phyloP scores from a whole-genome alignment of 768 basidiomycete species.

The Lanmaoa pseudosensibilis region DNA sequence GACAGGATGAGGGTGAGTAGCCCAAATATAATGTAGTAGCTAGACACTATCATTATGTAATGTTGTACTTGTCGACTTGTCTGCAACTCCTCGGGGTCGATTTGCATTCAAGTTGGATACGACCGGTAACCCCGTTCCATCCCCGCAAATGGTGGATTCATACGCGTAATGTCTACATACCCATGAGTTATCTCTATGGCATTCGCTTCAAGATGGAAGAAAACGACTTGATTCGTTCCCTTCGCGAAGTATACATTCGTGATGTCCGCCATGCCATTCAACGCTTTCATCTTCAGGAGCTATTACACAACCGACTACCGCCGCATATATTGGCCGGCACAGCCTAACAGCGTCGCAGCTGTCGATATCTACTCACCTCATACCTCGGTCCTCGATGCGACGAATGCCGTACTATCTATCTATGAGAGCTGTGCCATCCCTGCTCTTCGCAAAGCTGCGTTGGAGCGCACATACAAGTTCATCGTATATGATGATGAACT shows the following conservation, averaged over 20 bases:
- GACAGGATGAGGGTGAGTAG: too few relatives aligned
- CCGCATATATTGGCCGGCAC: slow-evolving; percentile 83
- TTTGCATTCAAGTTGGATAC: too few relatives aligned
- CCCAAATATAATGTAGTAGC: too few relatives aligned
- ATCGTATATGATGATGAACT: slow-evolving; percentile 89
- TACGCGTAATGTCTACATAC: slow-evolving; percentile 84
- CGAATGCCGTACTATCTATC: slow-evolving; percentile 60
- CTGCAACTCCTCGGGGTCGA: too few relatives aligned
- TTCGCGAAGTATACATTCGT: slow-evolving; percentile 59
- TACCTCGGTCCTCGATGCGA: slow-evolving; percentile 61
- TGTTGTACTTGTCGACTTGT: too few relatives aligned
- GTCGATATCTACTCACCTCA: slow-evolving; percentile 88
- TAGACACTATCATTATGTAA: too few relatives aligned
- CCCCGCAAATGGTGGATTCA: slow-evolving; percentile 99
- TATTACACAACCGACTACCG: slow-evolving; percentile 84
- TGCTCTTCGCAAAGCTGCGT: slow-evolving; percentile 64
- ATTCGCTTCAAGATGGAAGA: slow-evolving; percentile 66
- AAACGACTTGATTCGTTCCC: slow-evolving; percentile 70
- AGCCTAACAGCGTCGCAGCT: slow-evolving; percentile 79
- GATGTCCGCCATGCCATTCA: neutral
- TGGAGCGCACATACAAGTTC: slow-evolving; percentile 71
- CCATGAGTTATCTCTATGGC: slow-evolving; percentile 87
- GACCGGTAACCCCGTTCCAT: slow-evolving; percentile 89
- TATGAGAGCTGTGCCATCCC: slow-evolving; percentile 76
- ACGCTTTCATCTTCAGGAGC: slow-evolving; percentile 53